Evolutionary conservation across 163 green algal species (phyloP).

Genomic region (Trebouxiophyceae sp.): DNA sequence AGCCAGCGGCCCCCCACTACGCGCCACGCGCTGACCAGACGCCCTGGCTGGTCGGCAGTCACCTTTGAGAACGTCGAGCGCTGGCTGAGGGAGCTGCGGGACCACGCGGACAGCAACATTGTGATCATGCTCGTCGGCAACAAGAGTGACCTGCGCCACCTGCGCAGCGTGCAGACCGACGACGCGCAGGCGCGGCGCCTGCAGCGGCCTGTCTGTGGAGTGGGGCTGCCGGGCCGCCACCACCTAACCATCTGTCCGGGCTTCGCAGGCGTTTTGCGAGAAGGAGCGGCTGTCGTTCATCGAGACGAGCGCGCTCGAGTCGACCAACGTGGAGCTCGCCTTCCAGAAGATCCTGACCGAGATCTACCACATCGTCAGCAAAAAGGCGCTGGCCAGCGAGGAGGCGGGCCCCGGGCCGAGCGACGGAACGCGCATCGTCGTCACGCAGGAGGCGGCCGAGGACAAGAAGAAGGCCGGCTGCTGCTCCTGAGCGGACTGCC

Average conservation of each 20-base stretch:
- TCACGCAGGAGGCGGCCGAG: slow-evolving; percentile 27
- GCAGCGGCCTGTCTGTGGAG: no score
- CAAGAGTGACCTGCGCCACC: slow-evolving; percentile 95
- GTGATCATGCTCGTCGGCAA: slow-evolving; percentile 99
- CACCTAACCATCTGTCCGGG: no score
- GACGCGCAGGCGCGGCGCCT: slow-evolving; percentile 66
- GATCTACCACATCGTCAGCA: slow-evolving; percentile 98
- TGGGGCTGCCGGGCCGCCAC: no score
- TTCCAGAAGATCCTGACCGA: slow-evolving; percentile 93
- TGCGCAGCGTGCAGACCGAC: slow-evolving; percentile 85
- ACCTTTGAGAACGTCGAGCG: slow-evolving; percentile 98
- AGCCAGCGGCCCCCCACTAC: no score
- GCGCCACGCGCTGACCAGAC: no score
- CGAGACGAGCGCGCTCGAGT: slow-evolving; percentile 94
- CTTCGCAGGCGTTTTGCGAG: slow-evolving; percentile 27
- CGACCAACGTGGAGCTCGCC: slow-evolving; percentile 94
- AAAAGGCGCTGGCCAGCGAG: slow-evolving; percentile 58
- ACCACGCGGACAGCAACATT: slow-evolving; percentile 98
- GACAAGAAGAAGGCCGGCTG: slow-evolving; percentile 45
- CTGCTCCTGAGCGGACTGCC: no score
- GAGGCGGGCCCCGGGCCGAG: slow-evolving; percentile 4
- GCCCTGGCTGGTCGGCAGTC: no score
- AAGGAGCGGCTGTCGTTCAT: slow-evolving; percentile 89
- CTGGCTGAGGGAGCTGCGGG: slow-evolving; percentile 96
- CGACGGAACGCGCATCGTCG: slow-evolving; percentile 38